Conservation (phyloP, 441 rosid genomes). For the Populus hybrid region DNA sequence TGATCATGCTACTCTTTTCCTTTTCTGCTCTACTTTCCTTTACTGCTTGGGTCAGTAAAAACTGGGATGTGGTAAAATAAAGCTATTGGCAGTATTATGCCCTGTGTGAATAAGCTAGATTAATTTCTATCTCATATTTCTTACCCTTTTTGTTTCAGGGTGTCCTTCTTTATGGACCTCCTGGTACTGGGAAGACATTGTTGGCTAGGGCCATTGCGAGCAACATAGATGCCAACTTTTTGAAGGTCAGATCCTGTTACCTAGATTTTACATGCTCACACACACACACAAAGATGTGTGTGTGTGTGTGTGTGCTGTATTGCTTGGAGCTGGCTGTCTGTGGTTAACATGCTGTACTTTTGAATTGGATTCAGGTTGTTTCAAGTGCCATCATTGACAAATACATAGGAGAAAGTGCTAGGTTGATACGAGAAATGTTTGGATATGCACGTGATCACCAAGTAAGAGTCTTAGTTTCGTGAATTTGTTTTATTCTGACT, state of each 20-base stretch:
- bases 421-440: slow-evolving; percentile 93
- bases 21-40: not conserved
- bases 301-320: not conserved
- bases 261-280: not conserved
- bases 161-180: slow-evolving; percentile 95
- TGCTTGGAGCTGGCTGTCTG: not conserved
- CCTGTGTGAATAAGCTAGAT: not conserved
- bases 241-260: slow-evolving; percentile 53
- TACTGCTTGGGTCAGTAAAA: not conserved
- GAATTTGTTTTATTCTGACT: not conserved
- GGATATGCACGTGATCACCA: slow-evolving; percentile 96
- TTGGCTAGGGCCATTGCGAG: slow-evolving; percentile 89
- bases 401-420: slow-evolving; percentile 98
- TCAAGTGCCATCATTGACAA: slow-evolving; percentile 99
- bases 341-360: not conserved
- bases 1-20: slow-evolving; percentile 13
- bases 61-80: not conserved
- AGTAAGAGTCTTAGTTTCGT: slow-evolving; percentile 34
- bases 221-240: slow-evolving; percentile 77
- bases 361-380: slow-evolving; percentile 54
- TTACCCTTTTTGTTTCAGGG: slow-evolving; percentile 48
- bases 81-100: not conserved
- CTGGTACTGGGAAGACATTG: slow-evolving; percentile 89
- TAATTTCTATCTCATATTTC: slow-evolving; percentile 7
- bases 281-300: too few relatives aligned